phyloP scores from a whole-genome alignment of 495 filamentous ascomycete species.

The Lasiosphaeris hirsuta region DNA sequence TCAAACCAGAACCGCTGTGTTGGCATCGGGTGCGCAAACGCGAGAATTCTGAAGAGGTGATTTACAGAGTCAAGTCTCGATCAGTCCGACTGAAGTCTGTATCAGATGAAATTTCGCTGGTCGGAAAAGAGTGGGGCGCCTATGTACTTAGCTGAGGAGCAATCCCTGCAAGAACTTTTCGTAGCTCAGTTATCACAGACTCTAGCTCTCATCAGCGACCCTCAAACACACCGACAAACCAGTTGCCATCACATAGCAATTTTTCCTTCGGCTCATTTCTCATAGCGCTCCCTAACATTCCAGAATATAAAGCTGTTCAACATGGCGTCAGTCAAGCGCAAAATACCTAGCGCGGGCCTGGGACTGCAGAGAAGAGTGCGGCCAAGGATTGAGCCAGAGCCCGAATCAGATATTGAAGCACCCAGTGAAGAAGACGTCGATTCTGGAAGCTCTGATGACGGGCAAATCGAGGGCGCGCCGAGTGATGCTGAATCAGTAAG shows the following conservation, averaged over 20 bases:
- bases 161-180: constrained; percentile 1
- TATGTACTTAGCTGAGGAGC: not conserved
- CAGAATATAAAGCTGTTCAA: not conserved
- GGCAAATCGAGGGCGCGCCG: constrained; percentile 31
- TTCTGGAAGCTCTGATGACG: constrained; percentile 22
- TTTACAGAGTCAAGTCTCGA: no score
- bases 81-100: not conserved
- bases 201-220: no score
- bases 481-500: constrained; percentile 27
- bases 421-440: constrained; percentile 37
- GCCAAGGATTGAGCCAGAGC: constrained; percentile 51
- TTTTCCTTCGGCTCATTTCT: not conserved
- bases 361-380: constrained; percentile 58
- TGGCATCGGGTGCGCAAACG: no score
- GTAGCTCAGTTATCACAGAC: no score
- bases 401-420: constrained; percentile 47
- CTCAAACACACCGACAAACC: no score
- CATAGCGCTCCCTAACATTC: not conserved
- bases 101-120: not conserved
- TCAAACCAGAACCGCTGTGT: no score
- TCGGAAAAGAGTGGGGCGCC: not conserved
- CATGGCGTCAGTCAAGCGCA: constrained; percentile 33
- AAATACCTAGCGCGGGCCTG: constrained; percentile 17
- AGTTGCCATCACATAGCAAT: not conserved
- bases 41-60: no score